Percentiles rank a stretch among this genome's conserved stretches.
phyloP scores from a whole-genome alignment of 352 stramenopile species.

The Phytophthora macrochlamydospora region DNA sequence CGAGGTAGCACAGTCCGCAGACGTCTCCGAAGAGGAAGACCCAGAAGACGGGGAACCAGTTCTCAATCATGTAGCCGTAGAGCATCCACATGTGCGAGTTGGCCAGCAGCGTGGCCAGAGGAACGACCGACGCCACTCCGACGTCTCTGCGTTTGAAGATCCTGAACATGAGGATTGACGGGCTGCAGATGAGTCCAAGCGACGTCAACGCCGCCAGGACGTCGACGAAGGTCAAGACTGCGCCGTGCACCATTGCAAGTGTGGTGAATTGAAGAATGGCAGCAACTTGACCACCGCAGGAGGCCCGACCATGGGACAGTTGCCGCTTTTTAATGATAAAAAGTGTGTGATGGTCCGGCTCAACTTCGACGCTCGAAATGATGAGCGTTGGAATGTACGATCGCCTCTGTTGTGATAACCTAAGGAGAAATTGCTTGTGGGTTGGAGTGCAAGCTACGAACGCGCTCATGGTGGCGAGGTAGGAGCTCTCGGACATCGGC shows the following conservation, averaged over 20 bases:
- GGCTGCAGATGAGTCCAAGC: constrained; percentile 29
- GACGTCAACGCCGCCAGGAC: background rate
- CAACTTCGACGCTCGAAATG: background rate
- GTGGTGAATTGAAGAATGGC: background rate
- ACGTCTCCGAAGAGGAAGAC: constrained; percentile 32
- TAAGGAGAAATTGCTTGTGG: background rate
- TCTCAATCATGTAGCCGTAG: constrained; percentile 38
- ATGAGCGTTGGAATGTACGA: background rate
- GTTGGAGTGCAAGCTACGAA: background rate
- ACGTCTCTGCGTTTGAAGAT: constrained; percentile 37
- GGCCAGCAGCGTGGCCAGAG: constrained; percentile 32
- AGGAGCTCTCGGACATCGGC: background rate
- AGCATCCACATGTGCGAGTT: constrained; percentile 43
- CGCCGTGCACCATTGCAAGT: background rate
- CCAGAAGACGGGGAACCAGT: constrained; percentile 40
- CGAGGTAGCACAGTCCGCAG: constrained; percentile 32
- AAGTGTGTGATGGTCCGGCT: background rate
- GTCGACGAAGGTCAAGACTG: background rate
- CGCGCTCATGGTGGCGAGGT: background rate
- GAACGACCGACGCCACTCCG: constrained; percentile 30
- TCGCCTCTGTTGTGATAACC: too few relatives aligned
- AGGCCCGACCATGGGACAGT: background rate
- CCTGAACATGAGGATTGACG: constrained; percentile 26
- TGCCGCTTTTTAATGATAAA: background rate
- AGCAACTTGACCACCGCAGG: background rate